These are phyloP conservation scores for Xylaria venustula DNA, from an alignment of 495 filamentous ascomycete genomes.

Conservation along the genomic window DNA sequence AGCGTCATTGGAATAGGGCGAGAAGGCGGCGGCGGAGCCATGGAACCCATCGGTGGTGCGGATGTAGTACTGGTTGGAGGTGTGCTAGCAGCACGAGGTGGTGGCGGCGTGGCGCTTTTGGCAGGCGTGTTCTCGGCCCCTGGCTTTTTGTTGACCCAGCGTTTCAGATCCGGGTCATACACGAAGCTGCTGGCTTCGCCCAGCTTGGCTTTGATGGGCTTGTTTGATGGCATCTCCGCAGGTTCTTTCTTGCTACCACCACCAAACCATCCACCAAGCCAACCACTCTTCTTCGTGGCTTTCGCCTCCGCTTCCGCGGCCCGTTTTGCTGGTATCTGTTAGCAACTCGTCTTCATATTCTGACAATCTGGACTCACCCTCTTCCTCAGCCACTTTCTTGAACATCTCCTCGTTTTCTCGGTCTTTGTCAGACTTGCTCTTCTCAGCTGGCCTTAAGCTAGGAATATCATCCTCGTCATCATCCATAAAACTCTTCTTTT, in stretches of 20 bases:
- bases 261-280: slow-evolving; percentile 80
- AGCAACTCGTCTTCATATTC: slow-evolving; percentile 16
- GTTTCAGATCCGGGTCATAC: slow-evolving; percentile 90
- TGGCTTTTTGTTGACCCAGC: slow-evolving; percentile 97
- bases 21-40: slow-evolving; percentile 27
- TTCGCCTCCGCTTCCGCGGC: slow-evolving; percentile 32
- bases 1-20: slow-evolving; percentile 24
- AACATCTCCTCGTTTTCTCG: slow-evolving; percentile 74
- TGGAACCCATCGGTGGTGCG: slow-evolving; percentile 24
- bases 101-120: slow-evolving; percentile 50
- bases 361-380: slow-evolving; percentile 53
- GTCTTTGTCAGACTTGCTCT: slow-evolving; percentile 58
- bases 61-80: slow-evolving; percentile 30
- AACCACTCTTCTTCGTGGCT: slow-evolving; percentile 66
- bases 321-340: slow-evolving; percentile 27
- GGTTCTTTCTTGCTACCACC: slow-evolving; percentile 69
- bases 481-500: slow-evolving; percentile 79
- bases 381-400: slow-evolving; percentile 79
- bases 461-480: slow-evolving; percentile 65
- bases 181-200: slow-evolving; percentile 92
- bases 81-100: slow-evolving; percentile 42
- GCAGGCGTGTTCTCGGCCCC: slow-evolving; percentile 48
- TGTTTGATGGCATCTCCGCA: slow-evolving; percentile 47
- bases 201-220: slow-evolving; percentile 88
- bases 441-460: slow-evolving; percentile 34